phyloP scores from a whole-genome alignment of 176 grass and related monocot species.

The Rhynchospora tenuis region DNA sequence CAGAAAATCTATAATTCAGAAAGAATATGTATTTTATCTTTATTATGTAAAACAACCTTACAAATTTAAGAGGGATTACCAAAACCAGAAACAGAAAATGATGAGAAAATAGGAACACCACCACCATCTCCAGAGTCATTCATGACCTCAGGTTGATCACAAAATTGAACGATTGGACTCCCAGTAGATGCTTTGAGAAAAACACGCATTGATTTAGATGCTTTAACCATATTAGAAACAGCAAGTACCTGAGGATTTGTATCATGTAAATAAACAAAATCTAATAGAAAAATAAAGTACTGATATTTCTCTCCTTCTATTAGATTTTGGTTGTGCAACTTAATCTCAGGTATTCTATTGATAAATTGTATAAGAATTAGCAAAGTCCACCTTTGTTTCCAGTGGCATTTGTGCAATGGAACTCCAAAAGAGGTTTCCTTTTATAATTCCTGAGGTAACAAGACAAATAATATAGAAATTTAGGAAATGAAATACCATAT shows the following conservation, averaged over 20 bases:
- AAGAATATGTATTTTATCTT: slow-evolving; percentile 7
- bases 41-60: background rate
- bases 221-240: slow-evolving; percentile 51
- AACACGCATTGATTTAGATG: slow-evolving; percentile 56
- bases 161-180: slow-evolving; percentile 42
- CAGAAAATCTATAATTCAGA: background rate
- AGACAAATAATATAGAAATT: background rate
- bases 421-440: background rate
- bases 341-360: background rate
- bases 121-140: slow-evolving; percentile 79
- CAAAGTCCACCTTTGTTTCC: background rate
- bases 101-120: slow-evolving; percentile 56
- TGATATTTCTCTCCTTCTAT: background rate
- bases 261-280: background rate
- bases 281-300: background rate
- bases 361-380: background rate
- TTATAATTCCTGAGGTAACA: background rate
- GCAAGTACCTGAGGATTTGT: slow-evolving; percentile 42
- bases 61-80: slow-evolving; percentile 25
- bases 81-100: slow-evolving; percentile 55
- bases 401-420: background rate
- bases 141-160: slow-evolving; percentile 42
- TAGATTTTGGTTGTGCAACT: background rate
- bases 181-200: slow-evolving; percentile 50
- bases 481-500: slow-evolving; percentile 57